Evolutionary conservation across 169 alveolate genomes (phyloP), one percentile per base, ranked within the genome.

Genomic region (Ichthyophthirius multifiliis): DNA sequence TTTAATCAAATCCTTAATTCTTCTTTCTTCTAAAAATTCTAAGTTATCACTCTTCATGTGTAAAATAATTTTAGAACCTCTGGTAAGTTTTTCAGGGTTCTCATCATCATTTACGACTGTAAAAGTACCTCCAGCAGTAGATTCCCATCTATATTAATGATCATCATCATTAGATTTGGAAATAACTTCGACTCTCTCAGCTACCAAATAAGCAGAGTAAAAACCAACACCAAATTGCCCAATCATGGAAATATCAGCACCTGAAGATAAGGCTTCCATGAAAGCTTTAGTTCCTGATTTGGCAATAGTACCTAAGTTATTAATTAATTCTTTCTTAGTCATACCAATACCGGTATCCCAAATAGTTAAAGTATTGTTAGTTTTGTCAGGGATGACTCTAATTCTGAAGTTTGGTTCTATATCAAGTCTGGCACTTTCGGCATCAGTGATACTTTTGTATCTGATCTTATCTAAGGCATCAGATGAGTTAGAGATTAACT

Each of bases 221-320:
- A 98, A 98, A 83, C 99, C 99, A 41, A 98, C 99, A 91, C 99
- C 99, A 82, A 98, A 98, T 95, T 98, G 99, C 30, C 99, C 99
- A 82, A 98, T 98, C 99, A 98, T 97, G 77, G 98, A 93, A 83
- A 98, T 97, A 84, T 98, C 99, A 30, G 99, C 99, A 31, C 99
- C 99, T 39, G 98, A 97, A 48, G 97, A 94, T 64, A 98, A 87
- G 37, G 99, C 99, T 93, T 98, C 99, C 99, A 98, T 98, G 95
- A 98, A 98, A 18, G 99, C 99, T 90, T 98, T 98, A 73, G 99
- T 98, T 48, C 99, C 99, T 13, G 99, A 98, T 76, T 98, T 96
- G 55, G 99, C 99, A 78, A 98, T 98, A 74, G 99, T 98, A 83
- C 99, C 99, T 81, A 98, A 94, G 94, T 97, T 96, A 83, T 96